phyloP scores from a whole-genome alignment of 2,329 filamentous ascomycete species.

The Sporothrix humicola region DNA sequence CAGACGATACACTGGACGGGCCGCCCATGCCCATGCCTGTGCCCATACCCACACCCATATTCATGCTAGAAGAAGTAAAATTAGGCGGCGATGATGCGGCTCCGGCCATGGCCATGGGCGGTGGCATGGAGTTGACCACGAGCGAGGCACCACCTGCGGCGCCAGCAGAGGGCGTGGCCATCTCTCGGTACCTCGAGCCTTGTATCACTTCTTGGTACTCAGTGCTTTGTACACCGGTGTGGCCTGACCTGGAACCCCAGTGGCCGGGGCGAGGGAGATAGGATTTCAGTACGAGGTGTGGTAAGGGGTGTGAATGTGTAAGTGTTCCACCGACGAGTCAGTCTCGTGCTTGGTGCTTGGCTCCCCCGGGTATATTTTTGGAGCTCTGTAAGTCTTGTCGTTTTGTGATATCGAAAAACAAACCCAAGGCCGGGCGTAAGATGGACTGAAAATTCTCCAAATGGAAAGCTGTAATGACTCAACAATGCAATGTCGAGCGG shows the following conservation, averaged over 20 bases:
- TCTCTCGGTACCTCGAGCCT: neutral
- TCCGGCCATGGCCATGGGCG: conserved; percentile 1
- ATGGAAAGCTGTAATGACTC: conserved; percentile 1
- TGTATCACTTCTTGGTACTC: too few relatives aligned
- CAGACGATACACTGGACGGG: conserved; percentile 21
- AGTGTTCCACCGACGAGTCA: conserved; percentile 3
- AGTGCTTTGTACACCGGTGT: too few relatives aligned
- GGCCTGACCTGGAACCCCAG: neutral
- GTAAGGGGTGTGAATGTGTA: neutral
- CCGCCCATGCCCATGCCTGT: neutral
- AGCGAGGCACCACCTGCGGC: neutral
- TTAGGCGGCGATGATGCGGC: conserved; percentile 23
- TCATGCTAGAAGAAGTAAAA: neutral
- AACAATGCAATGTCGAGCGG: conserved; percentile 13
- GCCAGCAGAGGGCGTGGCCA: conserved; percentile 14
- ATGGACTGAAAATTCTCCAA: neutral
- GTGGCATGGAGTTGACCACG: conserved; percentile 16
- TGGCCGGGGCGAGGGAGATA: neutral
- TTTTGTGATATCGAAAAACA: neutral
- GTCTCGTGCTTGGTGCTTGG: neutral
- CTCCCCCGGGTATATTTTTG: too few relatives aligned
- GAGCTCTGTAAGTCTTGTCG: neutral
- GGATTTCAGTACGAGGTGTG: neutral
- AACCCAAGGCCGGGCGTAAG: neutral
- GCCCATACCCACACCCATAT: neutral